Evolutionary conservation across 768 basidiomycete genomes (phyloP).

Genomic region (Russula lepida): DNA sequence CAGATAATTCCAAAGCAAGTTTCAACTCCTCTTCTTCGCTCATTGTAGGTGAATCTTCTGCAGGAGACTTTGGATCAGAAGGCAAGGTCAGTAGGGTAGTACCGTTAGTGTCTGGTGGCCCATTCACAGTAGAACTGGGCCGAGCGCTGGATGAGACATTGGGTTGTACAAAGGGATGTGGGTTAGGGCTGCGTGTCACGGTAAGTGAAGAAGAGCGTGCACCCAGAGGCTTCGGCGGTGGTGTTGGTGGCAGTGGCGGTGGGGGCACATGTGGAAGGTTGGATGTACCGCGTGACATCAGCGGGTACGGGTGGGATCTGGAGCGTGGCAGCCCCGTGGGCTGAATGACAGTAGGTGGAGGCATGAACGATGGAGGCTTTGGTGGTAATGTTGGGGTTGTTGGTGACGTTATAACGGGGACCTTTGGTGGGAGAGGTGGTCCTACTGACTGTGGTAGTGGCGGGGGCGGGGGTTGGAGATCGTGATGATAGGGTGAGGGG

Average conservation of each 20-base stretch:
- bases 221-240: neutral
- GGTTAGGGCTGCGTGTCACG: neutral
- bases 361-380: conserved; percentile 1
- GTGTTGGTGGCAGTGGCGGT: neutral
- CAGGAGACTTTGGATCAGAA: conserved; percentile 14
- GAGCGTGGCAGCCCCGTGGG: neutral
- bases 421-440: conserved; percentile 16
- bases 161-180: neutral
- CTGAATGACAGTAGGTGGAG: neutral
- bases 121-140: neutral
- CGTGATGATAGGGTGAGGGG: conserved; percentile 7
- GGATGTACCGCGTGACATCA: neutral
- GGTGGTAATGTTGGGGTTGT: conserved; percentile 3
- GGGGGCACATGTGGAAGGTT: neutral
- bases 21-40: conserved; percentile 60
- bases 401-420: neutral
- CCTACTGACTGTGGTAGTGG: neutral
- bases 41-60: neutral
- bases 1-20: conserved; percentile 51
- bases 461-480: neutral
- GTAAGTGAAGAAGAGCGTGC: neutral
- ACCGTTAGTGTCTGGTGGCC: neutral
- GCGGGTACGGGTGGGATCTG: conserved; percentile 4
- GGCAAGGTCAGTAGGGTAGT: neutral
- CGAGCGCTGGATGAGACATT: neutral